These are phyloP conservation scores for Fusarium goolgardi DNA, from an alignment of 2,329 filamentous ascomycete genomes.

Conservation along the genomic window DNA sequence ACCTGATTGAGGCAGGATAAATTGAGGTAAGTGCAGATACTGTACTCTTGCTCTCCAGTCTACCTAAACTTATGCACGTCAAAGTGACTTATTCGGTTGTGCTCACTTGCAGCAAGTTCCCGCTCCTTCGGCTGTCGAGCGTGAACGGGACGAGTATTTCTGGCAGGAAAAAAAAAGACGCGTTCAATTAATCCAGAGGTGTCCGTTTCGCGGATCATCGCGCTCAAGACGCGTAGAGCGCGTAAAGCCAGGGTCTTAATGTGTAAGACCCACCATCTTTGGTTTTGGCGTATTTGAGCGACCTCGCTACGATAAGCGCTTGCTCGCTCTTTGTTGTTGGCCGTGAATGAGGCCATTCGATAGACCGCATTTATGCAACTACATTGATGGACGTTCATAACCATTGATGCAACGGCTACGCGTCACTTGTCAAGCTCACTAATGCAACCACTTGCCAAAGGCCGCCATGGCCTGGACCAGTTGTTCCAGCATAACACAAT, in stretches of 20 bases:
- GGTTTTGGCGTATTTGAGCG: conserved; percentile 16
- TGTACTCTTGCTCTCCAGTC: background rate
- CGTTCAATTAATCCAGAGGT: conserved; percentile 55
- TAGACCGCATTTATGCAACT: conserved; percentile 9
- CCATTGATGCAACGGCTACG: conserved; percentile 23
- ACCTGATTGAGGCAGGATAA: conserved; percentile 24
- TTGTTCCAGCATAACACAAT: conserved; percentile 20
- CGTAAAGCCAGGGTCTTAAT: conserved; percentile 38
- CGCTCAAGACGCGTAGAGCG: conserved; percentile 47
- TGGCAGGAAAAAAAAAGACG: conserved; percentile 32
- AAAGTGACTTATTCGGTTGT: conserved; percentile 40
- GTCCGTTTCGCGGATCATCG: conserved; percentile 59
- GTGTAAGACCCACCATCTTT: conserved; percentile 14
- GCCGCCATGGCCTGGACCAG: conserved; percentile 21
- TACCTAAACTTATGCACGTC: conserved; percentile 37
- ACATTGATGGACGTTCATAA: conserved; percentile 4
- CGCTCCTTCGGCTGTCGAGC: conserved; percentile 26
- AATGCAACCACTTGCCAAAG: conserved; percentile 42
- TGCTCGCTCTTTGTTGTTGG: conserved; percentile 11
- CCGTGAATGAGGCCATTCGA: conserved; percentile 13
- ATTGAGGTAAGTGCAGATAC: conserved; percentile 12
- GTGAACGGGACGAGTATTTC: conserved; percentile 12
- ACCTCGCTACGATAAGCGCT: background rate
- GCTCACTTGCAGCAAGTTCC: conserved; percentile 37
- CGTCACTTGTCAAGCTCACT: conserved; percentile 29